phyloP scores from a whole-genome alignment of 2,329 filamentous ascomycete species.

The Sphaerostilbella broomeana region DNA sequence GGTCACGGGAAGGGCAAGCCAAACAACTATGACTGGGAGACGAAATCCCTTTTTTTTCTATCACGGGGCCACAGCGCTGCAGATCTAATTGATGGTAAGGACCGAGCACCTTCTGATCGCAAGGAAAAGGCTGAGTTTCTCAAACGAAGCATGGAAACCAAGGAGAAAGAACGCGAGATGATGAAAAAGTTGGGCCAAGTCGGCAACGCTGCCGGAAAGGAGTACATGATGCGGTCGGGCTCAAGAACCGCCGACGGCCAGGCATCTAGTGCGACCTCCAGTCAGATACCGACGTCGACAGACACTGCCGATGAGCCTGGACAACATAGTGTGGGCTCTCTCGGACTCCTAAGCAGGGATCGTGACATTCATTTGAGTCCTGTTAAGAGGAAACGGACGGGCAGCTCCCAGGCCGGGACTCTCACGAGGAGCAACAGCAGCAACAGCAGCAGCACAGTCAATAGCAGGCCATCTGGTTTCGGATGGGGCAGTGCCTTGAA shows the following conservation, averaged over 20 bases:
- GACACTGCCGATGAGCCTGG: conserved; percentile 22
- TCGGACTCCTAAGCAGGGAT: conserved; percentile 29
- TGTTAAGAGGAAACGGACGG: conserved; percentile 54
- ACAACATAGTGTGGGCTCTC: conserved; percentile 36
- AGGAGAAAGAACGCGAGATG: conserved; percentile 67
- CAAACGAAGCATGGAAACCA: conserved; percentile 56
- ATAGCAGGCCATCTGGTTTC: conserved; percentile 24
- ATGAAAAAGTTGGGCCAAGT: conserved; percentile 59
- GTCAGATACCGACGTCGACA: conserved; percentile 9
- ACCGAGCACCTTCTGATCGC: conserved; percentile 49
- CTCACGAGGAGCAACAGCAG: conserved; percentile 19
- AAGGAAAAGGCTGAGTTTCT: conserved; percentile 59
- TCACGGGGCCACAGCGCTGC: conserved; percentile 47
- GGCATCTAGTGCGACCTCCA: conserved; percentile 11
- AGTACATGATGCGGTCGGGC: conserved; percentile 56
- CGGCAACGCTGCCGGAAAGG: conserved; percentile 59
- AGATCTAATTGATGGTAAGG: conserved; percentile 58
- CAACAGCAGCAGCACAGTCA: conserved; percentile 6
- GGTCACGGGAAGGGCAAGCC: conserved; percentile 17
- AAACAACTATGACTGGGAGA: conserved; percentile 50
- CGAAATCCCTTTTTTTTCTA: conserved; percentile 52
- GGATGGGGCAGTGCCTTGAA: conserved; percentile 53
- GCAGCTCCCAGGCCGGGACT: conserved; percentile 36
- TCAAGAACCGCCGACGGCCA: conserved; percentile 12
- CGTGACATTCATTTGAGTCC: conserved; percentile 50